phyloP scores from a whole-genome alignment of 1,284 basidiomycete species.

The Lentinus polychrous region DNA sequence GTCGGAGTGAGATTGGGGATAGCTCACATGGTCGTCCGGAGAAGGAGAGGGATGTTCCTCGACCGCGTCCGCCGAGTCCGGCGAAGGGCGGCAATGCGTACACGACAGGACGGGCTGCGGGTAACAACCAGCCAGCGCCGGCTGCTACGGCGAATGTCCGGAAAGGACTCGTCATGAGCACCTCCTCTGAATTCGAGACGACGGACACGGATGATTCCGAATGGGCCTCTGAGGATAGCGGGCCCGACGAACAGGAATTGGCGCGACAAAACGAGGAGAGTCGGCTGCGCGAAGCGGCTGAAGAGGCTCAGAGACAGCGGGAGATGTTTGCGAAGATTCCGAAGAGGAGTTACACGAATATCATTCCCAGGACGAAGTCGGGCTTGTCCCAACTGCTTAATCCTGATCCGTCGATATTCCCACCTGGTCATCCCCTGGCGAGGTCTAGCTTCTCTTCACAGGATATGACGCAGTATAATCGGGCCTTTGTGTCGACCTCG shows the following conservation, averaged over 20 bases:
- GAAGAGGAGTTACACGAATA: conserved; percentile 54
- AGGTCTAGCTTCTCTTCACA: conserved; percentile 41
- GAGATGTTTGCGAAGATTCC: conserved; percentile 78
- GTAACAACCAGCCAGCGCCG: background rate
- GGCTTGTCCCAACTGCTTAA: conserved; percentile 67
- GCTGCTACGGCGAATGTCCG: conserved; percentile 15
- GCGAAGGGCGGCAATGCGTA: conserved; percentile 7
- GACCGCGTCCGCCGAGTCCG: conserved; percentile 4
- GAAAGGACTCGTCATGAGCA: conserved; percentile 22
- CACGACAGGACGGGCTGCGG: background rate
- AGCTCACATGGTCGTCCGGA: conserved; percentile 1
- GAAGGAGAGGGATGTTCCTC: background rate
- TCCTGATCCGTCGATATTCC: conserved; percentile 56
- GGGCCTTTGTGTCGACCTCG: background rate
- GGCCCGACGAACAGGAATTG: conserved; percentile 27
- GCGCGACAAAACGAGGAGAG: conserved; percentile 25
- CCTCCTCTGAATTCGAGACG: conserved; percentile 34
- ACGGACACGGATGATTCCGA: conserved; percentile 46
- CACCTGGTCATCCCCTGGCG: conserved; percentile 47
- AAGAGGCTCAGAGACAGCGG: conserved; percentile 61
- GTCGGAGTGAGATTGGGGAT: too few species aligned
- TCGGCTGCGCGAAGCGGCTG: conserved; percentile 36
- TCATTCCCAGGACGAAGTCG: conserved; percentile 40
- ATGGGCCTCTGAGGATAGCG: conserved; percentile 50
- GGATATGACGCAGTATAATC: conserved; percentile 34